phyloP scores from a whole-genome alignment of 2,329 filamentous ascomycete species.

The Cadophora sp. region DNA sequence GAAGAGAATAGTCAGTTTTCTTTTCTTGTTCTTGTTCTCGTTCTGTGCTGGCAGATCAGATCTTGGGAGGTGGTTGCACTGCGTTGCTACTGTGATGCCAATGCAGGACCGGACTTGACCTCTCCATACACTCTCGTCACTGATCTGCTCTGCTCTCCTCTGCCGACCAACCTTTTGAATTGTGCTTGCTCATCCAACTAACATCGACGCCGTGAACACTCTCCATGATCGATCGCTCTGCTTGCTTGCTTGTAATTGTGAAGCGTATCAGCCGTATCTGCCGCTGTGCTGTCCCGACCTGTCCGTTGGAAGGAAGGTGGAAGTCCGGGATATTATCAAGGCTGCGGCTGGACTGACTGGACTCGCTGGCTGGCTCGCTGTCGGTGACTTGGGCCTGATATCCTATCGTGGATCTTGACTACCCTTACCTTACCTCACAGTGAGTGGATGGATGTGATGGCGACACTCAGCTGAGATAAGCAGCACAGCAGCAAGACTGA shows the following conservation, averaged over 20 bases:
- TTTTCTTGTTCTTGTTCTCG: not conserved
- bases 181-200: constrained; percentile 45
- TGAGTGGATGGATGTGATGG: not conserved
- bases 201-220: constrained; percentile 45
- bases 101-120: constrained; percentile 19
- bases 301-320: not conserved
- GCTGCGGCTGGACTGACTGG: not conserved
- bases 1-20: constrained; percentile 14
- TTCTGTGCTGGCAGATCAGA: not conserved
- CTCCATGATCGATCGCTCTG: constrained; percentile 42
- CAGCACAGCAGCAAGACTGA: constrained; percentile 8
- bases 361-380: not conserved
- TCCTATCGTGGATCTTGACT: constrained; percentile 1
- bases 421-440: too few species aligned
- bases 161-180: constrained; percentile 41
- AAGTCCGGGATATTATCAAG: constrained; percentile 21
- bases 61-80: constrained; percentile 17
- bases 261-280: not conserved
- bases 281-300: not conserved
- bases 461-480: constrained; percentile 29
- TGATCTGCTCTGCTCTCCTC: not conserved
- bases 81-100: constrained; percentile 14
- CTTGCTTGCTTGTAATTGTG: not conserved
- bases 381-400: constrained; percentile 14
- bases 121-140: not conserved